Conservation (phyloP, 306 rosid genomes). For the Abrus pulchellus region DNA sequence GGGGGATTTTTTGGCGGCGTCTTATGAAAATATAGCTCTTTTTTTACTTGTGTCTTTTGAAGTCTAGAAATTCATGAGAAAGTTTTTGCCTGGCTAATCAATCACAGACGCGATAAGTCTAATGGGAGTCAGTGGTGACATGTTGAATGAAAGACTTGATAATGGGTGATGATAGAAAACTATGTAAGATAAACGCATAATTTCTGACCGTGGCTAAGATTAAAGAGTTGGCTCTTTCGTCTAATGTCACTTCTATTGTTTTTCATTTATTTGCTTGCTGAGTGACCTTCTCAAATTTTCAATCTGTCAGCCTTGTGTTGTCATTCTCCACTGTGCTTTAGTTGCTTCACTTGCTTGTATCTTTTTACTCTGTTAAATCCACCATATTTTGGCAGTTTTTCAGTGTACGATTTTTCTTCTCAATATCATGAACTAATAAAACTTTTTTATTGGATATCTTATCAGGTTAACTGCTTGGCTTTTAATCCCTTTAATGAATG, state of each 20-base stretch:
- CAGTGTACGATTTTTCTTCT: background rate
- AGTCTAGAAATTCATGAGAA: constrained; percentile 22
- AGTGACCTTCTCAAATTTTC: constrained; percentile 6
- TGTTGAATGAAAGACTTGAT: constrained; percentile 23
- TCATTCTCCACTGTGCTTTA: constrained; percentile 36
- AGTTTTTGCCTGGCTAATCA: background rate
- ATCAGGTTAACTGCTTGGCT: constrained; percentile 94
- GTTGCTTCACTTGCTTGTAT: constrained; percentile 31
- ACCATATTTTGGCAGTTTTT: constrained; percentile 2
- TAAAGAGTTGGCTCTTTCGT: constrained; percentile 5
- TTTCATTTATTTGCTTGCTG: constrained; percentile 18
- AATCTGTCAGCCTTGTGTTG: constrained; percentile 23
- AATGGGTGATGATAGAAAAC: constrained; percentile 16
- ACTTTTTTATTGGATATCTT: constrained; percentile 22
- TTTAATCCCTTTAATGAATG: constrained; percentile 98
- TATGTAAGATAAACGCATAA: constrained; percentile 9
- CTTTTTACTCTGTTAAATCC: constrained; percentile 19
- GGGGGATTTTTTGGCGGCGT: background rate
- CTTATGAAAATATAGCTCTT: constrained; percentile 23
- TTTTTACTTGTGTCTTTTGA: background rate
- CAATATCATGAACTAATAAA: constrained; percentile 22
- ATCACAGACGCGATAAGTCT: constrained; percentile 11
- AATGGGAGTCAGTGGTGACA: background rate
- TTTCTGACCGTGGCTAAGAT: constrained; percentile 4
- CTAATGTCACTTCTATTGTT: constrained; percentile 4